phyloP scores from a whole-genome alignment of 139 green algal genomes.

The Helicosporidium sp. region DNA sequence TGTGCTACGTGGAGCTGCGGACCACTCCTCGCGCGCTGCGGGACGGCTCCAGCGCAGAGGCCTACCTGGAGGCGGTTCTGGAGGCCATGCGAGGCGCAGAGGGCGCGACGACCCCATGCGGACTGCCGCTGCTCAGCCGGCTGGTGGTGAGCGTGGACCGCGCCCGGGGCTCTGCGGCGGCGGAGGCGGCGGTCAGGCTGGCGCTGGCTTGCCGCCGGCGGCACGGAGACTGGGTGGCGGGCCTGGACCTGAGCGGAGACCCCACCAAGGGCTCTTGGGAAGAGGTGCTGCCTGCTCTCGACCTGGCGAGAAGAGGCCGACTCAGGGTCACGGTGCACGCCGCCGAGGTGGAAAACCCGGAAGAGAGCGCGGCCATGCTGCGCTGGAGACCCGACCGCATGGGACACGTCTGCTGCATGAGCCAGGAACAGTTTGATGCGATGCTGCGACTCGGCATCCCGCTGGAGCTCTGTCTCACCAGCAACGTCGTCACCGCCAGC shows the following conservation, averaged over 20 bases:
- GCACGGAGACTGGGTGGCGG: slow-evolving; percentile 23
- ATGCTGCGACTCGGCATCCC: slow-evolving; percentile 23
- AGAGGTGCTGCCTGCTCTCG: slow-evolving; percentile 32
- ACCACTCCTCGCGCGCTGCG: too few species aligned
- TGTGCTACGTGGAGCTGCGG: slow-evolving; percentile 55
- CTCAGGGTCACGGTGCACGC: slow-evolving; percentile 50
- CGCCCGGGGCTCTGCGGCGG: slow-evolving; percentile 26
- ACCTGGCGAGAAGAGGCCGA: slow-evolving; percentile 21
- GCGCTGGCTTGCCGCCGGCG: slow-evolving; percentile 11
- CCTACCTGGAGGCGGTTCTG: slow-evolving; percentile 52
- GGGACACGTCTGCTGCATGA: slow-evolving; percentile 62
- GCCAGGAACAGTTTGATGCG: too few species aligned
- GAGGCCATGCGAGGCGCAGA: slow-evolving; percentile 15
- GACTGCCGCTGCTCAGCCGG: slow-evolving; percentile 1
- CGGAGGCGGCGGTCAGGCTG: slow-evolving; percentile 42
- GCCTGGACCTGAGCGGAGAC: slow-evolving; percentile 59
- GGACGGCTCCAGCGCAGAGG: slow-evolving; percentile 55
- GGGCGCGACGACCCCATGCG: not conserved
- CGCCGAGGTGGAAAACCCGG: slow-evolving; percentile 24
- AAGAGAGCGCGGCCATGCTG: slow-evolving; percentile 43
- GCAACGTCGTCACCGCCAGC: slow-evolving; percentile 30
- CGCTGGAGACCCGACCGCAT: slow-evolving; percentile 41
- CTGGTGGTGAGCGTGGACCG: slow-evolving; percentile 66
- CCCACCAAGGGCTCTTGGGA: slow-evolving; percentile 34
- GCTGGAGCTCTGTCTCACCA: slow-evolving; percentile 58